These are phyloP conservation scores for Crucibulum laeve DNA, from an alignment of 768 basidiomycete genomes.

Conservation along the genomic window DNA sequence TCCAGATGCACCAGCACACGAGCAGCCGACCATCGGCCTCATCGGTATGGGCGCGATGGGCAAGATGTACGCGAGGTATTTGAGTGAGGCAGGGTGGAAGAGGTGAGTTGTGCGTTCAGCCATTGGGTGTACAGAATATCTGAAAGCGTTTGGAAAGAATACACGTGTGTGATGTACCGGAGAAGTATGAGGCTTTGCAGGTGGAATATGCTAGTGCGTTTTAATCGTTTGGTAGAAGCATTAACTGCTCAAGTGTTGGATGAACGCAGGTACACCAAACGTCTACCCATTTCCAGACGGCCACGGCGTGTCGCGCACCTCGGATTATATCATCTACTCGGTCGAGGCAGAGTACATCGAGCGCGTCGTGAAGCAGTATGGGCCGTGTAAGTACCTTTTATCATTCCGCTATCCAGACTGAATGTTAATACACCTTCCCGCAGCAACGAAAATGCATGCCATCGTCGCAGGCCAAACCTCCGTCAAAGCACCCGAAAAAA, in stretches of 20 bases:
- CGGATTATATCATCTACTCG: constrained; percentile 93
- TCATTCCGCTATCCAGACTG: background rate
- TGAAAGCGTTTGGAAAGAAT: constrained; percentile 48
- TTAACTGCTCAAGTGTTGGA: background rate
- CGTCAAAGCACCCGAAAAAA: constrained; percentile 91
- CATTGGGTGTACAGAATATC: constrained; percentile 1
- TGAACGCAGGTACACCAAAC: constrained; percentile 43
- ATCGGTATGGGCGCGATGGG: constrained; percentile 99
- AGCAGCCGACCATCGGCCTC: constrained; percentile 79
- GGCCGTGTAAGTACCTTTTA: constrained; percentile 67
- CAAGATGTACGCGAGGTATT: constrained; percentile 80
- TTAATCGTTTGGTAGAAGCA: background rate
- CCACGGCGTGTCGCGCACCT: constrained; percentile 80
- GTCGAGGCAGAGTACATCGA: constrained; percentile 90
- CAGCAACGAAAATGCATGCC: constrained; percentile 89
- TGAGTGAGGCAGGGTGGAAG: constrained; percentile 81
- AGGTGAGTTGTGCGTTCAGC: constrained; percentile 42
- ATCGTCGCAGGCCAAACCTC: constrained; percentile 96
- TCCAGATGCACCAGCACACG: constrained; percentile 24
- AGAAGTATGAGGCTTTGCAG: constrained; percentile 62
- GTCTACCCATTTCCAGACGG: constrained; percentile 74
- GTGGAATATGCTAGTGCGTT: constrained; percentile 54
- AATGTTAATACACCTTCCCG: constrained; percentile 3
- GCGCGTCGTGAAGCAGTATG: constrained; percentile 79
- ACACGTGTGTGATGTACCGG: constrained; percentile 82